A percentile compares a stretch with the other conserved stretches of the same genome.
Conservation (phyloP, 2,329 filamentous ascomycete species). For the Fusarium miscanthi region DNA sequence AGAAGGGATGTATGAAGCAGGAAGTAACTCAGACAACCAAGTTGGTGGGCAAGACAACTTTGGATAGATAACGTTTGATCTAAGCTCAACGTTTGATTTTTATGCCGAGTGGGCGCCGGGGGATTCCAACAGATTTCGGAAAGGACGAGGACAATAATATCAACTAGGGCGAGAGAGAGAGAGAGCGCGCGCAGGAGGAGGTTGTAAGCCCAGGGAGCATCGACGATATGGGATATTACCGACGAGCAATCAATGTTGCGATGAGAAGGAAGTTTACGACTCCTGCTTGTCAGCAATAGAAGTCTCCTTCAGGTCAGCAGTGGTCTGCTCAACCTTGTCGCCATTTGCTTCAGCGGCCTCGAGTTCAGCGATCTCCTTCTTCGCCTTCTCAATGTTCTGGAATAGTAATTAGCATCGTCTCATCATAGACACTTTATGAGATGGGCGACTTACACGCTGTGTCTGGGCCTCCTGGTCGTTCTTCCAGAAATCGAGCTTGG, state of each 20-base stretch:
- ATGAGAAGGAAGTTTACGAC: conserved; percentile 49
- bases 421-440: not conserved
- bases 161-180: not conserved
- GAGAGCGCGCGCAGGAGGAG: not conserved
- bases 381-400: conserved; percentile 95
- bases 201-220: conserved; percentile 22
- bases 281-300: conserved; percentile 65
- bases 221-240: conserved; percentile 24
- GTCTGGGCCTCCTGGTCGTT: conserved; percentile 89
- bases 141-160: conserved; percentile 1
- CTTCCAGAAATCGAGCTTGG: conserved; percentile 93
- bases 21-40: conserved; percentile 12
- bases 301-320: conserved; percentile 62
- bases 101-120: conserved; percentile 21
- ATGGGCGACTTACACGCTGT: conserved; percentile 75
- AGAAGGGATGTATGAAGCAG: not conserved
- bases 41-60: conserved; percentile 19
- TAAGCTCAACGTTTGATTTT: conserved; percentile 11
- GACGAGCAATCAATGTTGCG: conserved; percentile 9
- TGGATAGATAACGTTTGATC: conserved; percentile 24
- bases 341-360: conserved; percentile 69
- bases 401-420: conserved; percentile 45
- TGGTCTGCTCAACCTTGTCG: conserved; percentile 65
- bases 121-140: conserved; percentile 13
- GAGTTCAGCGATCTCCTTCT: conserved; percentile 92